Evolutionary conservation across 257 asterid genomes (phyloP).

Genomic region (Linderniella brevidens): DNA sequence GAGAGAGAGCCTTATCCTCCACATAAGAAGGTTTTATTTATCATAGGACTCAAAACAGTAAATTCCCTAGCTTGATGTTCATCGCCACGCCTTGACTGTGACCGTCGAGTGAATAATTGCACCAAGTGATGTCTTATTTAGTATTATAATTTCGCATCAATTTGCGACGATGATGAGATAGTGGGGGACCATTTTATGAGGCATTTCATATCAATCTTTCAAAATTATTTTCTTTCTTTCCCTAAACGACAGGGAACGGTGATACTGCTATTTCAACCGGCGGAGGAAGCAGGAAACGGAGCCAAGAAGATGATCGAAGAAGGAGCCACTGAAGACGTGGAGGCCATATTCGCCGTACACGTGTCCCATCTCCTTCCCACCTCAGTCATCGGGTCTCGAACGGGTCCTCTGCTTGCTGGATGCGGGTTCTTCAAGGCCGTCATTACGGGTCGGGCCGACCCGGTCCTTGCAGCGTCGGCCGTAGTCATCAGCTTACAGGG

Average conservation of each 20-base stretch:
- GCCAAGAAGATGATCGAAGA: conserved; percentile 70
- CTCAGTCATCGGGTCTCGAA: conserved; percentile 61
- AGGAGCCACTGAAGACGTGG: conserved; percentile 60
- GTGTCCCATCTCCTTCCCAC: conserved; percentile 64
- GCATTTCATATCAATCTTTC: too few relatives aligned
- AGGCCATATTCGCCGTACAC: conserved; percentile 74
- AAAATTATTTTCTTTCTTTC: too few relatives aligned
- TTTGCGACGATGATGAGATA: too few relatives aligned
- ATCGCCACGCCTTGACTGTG: too few relatives aligned
- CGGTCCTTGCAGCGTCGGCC: conserved; percentile 77
- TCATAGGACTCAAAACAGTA: too few relatives aligned
- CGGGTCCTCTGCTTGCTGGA: conserved; percentile 82
- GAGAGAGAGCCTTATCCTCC: too few relatives aligned
- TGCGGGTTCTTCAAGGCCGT: conserved; percentile 81
- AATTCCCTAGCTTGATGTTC: too few relatives aligned
- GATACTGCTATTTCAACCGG: conserved; percentile 76
- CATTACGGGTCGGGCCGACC: conserved; percentile 27
- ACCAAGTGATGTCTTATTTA: too few relatives aligned
- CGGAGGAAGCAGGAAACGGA: conserved; percentile 96
- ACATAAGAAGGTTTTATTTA: too few relatives aligned
- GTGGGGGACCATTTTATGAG: too few relatives aligned
- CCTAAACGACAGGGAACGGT: conserved; percentile 53
- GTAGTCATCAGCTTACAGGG: conserved; percentile 75
- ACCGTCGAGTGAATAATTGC: too few relatives aligned
- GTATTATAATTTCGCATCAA: too few relatives aligned